phyloP scores from a whole-genome alignment of 306 rosid species.

The Cyamopsis tetragonoloba region DNA sequence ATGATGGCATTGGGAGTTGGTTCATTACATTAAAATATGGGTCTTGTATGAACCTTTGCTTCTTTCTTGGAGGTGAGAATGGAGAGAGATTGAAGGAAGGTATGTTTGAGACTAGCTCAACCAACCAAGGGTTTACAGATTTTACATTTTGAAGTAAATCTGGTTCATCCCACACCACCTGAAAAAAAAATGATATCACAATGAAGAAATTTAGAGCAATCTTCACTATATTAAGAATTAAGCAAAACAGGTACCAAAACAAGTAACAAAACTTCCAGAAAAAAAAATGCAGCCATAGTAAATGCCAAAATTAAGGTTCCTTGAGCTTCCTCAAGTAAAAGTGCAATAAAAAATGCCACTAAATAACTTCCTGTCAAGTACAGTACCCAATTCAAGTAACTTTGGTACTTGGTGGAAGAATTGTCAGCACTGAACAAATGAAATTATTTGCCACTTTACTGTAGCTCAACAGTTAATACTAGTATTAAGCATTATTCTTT shows the following conservation, averaged over 20 bases:
- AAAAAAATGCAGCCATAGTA: background rate
- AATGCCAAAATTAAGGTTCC: background rate
- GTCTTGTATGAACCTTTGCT: constrained; percentile 46
- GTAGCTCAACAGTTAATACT: constrained; percentile 12
- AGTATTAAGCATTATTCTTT: background rate
- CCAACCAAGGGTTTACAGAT: constrained; percentile 93
- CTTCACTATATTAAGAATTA: too few species aligned
- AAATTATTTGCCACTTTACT: constrained; percentile 20
- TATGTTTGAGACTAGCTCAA: constrained; percentile 72
- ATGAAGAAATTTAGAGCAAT: background rate
- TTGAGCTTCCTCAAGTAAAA: background rate
- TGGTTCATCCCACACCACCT: constrained; percentile 98
- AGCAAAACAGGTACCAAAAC: background rate
- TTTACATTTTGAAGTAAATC: constrained; percentile 91
- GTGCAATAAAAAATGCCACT: background rate
- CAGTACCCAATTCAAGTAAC: constrained; percentile 22
- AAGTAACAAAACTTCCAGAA: background rate
- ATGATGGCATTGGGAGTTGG: constrained; percentile 61
- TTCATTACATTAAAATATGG: constrained; percentile 53
- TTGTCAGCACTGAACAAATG: constrained; percentile 24
- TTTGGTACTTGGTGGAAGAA: constrained; percentile 18
- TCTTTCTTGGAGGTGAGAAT: constrained; percentile 77
- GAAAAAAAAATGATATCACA: constrained; percentile 24
- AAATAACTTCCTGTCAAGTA: background rate
- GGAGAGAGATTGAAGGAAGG: constrained; percentile 72